Conservation (phyloP, 306 rosid genomes). For the Inga oerstediana region DNA sequence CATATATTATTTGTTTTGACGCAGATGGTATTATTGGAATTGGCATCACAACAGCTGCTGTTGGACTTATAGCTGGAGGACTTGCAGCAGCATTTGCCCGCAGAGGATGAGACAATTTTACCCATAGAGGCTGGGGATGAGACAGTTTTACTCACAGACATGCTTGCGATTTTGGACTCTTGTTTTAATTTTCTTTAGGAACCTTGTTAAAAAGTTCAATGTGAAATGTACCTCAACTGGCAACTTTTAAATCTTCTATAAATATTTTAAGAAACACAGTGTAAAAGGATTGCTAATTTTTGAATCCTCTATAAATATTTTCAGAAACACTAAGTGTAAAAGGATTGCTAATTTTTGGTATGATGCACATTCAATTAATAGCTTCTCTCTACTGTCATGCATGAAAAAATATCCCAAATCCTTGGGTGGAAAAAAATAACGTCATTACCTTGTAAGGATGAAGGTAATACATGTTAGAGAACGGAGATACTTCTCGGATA, state of each 20-base stretch:
- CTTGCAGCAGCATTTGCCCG: slow-evolving; percentile 86
- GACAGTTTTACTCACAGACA: background rate
- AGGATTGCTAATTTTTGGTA: background rate
- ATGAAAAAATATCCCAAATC: background rate
- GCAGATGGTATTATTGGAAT: slow-evolving; percentile 94
- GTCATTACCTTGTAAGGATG: background rate
- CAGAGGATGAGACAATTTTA: slow-evolving; percentile 49
- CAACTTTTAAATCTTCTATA: background rate
- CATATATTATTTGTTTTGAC: slow-evolving; percentile 24
- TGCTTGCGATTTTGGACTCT: slow-evolving; percentile 29
- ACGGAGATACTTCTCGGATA: background rate
- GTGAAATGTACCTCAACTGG: slow-evolving; percentile 27
- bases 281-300: background rate
- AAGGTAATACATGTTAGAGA: background rate
- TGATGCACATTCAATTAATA: background rate
- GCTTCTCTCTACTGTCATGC: background rate
- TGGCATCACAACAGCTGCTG: slow-evolving; percentile 88
- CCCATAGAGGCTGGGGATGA: slow-evolving; percentile 51
- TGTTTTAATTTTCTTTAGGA: slow-evolving; percentile 17
- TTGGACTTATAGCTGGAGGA: slow-evolving; percentile 82
- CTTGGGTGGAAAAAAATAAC: background rate
- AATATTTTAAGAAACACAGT: background rate
- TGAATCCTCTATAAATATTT: background rate
- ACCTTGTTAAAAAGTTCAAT: slow-evolving; percentile 22
- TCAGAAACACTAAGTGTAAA: too few relatives aligned